phyloP scores from a whole-genome alignment of 2,329 filamentous ascomycete species.

The Aspergillus versicolor region DNA sequence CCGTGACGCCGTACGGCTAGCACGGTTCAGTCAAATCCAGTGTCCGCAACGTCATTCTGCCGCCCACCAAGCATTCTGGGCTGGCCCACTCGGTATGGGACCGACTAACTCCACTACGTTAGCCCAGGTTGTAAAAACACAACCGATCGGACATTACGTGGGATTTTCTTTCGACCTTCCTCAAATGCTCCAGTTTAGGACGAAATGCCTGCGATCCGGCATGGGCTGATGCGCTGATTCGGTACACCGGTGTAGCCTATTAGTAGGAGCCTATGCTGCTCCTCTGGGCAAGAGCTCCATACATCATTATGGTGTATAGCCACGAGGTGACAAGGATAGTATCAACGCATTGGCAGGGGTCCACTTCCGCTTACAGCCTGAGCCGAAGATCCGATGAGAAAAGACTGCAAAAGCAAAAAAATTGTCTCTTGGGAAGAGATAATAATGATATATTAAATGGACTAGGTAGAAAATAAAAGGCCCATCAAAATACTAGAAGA shows the following conservation, averaged over 20 bases:
- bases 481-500: background rate
- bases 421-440: background rate
- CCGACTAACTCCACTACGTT: slow-evolving; percentile 1
- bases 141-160: background rate
- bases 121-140: background rate
- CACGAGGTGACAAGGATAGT: background rate
- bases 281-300: background rate
- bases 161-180: background rate
- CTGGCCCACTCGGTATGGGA: background rate
- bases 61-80: slow-evolving; percentile 5
- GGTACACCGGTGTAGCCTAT: too few relatives aligned
- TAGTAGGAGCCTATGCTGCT: too few relatives aligned
- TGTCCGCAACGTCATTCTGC: slow-evolving; percentile 10
- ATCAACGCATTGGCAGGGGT: background rate
- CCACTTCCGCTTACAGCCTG: background rate
- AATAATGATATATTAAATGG: background rate
- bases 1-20: background rate
- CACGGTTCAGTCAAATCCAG: background rate
- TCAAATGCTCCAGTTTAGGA: background rate
- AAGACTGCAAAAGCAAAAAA: too few relatives aligned
- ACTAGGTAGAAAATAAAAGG: background rate
- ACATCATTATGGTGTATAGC: background rate
- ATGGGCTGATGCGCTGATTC: background rate
- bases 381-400: slow-evolving; percentile 8
- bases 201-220: background rate